These are phyloP conservation scores for Paraphoma chrysanthemicola DNA, from an alignment of 2,329 filamentous ascomycete species.

Conservation along the genomic window DNA sequence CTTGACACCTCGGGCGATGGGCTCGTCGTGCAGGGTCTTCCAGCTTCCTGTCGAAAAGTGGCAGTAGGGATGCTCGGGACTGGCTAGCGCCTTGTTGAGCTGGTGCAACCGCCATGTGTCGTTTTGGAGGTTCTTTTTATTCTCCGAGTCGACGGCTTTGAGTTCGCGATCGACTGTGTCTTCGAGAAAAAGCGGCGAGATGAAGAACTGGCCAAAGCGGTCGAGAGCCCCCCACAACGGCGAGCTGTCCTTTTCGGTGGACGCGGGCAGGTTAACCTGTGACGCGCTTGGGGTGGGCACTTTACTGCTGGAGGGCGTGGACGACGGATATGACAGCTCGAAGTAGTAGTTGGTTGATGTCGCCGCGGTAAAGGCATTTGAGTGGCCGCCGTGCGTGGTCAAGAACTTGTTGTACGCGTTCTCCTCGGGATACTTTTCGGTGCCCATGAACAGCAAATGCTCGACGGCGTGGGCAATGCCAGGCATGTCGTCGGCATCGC, in stretches of 20 bases:
- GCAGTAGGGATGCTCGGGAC: slow-evolving; percentile 84
- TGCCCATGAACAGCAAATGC: slow-evolving; percentile 98
- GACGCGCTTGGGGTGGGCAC: slow-evolving; percentile 46
- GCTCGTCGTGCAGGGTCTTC: slow-evolving; percentile 82
- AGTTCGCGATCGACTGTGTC: slow-evolving; percentile 87
- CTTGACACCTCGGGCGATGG: slow-evolving; percentile 79
- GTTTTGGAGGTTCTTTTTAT: slow-evolving; percentile 96
- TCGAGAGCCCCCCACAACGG: slow-evolving; percentile 83
- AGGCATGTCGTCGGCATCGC: slow-evolving; percentile 87
- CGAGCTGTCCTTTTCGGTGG: slow-evolving; percentile 55
- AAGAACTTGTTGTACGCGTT: slow-evolving; percentile 95
- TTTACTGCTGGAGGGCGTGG: slow-evolving; percentile 60
- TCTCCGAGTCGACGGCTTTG: slow-evolving; percentile 89
- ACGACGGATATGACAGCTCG: slow-evolving; percentile 83
- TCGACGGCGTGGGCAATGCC: slow-evolving; percentile 96
- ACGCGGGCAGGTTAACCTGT: slow-evolving; percentile 41
- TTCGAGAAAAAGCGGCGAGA: slow-evolving; percentile 83
- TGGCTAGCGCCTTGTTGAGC: slow-evolving; percentile 86
- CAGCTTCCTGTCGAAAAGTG: slow-evolving; percentile 93
- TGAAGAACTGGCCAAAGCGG: slow-evolving; percentile 93
- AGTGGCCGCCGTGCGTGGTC: slow-evolving; percentile 85
- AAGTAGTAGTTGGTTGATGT: slow-evolving; percentile 99
- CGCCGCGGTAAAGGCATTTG: slow-evolving; percentile 92
- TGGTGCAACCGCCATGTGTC: slow-evolving; percentile 89
- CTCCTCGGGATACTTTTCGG: slow-evolving; percentile 82